Evolutionary conservation across 2,329 filamentous ascomycete genomes (phyloP), one percentile per base, ranked within the genome.

Genomic region (Domatiomyces globalis): DNA sequence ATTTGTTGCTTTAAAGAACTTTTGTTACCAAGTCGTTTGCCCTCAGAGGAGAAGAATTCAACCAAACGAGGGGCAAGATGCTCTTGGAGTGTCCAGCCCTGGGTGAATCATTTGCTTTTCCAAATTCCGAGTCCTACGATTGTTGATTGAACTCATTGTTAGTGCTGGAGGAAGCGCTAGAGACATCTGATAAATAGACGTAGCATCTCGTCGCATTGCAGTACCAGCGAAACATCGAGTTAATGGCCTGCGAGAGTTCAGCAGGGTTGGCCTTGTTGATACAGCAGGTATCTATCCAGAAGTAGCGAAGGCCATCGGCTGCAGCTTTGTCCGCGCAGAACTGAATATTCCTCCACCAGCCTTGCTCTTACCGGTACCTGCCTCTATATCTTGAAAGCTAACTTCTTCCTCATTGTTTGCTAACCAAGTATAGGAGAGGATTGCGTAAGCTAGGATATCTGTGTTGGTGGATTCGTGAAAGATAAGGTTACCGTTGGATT

Each of bases 371-470:
- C 43, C 29, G 17, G 44, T 46, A 8, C 45, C 47, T 18, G 36
- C 39, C 39, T 76, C 42, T 12, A 63, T 43, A 49, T 65, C 58
- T 54, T 62, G 51, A 43, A 63, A 56, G 20, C 58, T 60, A 22
- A 63, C 52, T 57, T 68, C 62, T 12, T 62, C 60, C 17, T 54
- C 49, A 20, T 62, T 55, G 5, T 56, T 51, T 48, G n/a, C n/a
- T n/a, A n/a, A n/a, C n/a, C n/a, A 53, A 29, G 51, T 53, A 51
- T 55, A 51, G 18, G 63, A 67, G 9, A 67, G 62, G 46, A 67
- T 66, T 6, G 63, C 65, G 51, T 66, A 62, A 17, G 46, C 29
- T 2, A 51, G 51, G 43, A 46, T n/a, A 20, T 51, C 49, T n/a
- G 45, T 45, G n/a, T n/a, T 12, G 15, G 45, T 27, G 44, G 10